Percentiles rank a stretch among this genome's conserved stretches.
phyloP scores from a whole-genome alignment of 2,329 filamentous ascomycete species.

The Penicillium sp. region DNA sequence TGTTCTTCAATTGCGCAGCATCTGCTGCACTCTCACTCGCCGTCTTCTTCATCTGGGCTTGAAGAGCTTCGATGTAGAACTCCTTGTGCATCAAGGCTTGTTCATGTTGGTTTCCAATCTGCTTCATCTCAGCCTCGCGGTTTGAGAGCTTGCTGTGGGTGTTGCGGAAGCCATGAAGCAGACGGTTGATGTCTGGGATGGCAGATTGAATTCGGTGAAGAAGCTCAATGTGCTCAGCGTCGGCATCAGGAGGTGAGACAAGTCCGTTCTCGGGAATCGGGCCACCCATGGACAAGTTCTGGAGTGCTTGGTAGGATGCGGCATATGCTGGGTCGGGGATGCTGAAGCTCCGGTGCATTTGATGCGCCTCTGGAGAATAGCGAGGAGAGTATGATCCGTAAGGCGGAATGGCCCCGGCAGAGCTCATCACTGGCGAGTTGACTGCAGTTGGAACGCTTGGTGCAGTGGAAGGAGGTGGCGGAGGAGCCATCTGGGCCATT shows the following conservation, averaged over 20 bases:
- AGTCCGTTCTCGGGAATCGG: conserved; percentile 32
- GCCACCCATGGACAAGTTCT: conserved; percentile 27
- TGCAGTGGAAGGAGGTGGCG: conserved; percentile 27
- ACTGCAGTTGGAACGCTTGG: conserved; percentile 33
- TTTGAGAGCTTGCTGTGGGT: conserved; percentile 52
- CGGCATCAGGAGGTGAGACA: conserved; percentile 31
- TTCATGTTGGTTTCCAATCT: conserved; percentile 52
- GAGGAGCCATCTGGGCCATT: conserved; percentile 20
- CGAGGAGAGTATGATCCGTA: conserved; percentile 34
- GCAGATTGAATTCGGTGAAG: conserved; percentile 48
- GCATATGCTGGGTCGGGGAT: conserved; percentile 30
- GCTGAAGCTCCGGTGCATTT: conserved; percentile 32
- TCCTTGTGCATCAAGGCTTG: conserved; percentile 56
- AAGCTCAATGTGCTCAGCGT: conserved; percentile 41
- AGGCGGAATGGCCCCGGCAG: conserved; percentile 33
- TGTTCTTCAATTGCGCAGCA: conserved; percentile 43
- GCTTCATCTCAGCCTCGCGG: conserved; percentile 52
- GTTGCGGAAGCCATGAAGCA: conserved; percentile 51
- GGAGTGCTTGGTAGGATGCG: conserved; percentile 34
- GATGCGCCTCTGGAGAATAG: conserved; percentile 29
- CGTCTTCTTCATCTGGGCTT: conserved; percentile 51
- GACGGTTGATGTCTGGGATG: conserved; percentile 49
- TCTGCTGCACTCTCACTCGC: conserved; percentile 54
- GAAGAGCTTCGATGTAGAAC: conserved; percentile 54
- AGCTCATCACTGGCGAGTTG: conserved; percentile 39